These are phyloP conservation scores for Alternaria ethzedia DNA, from an alignment of 2,329 filamentous ascomycete species.

Conservation along the genomic window DNA sequence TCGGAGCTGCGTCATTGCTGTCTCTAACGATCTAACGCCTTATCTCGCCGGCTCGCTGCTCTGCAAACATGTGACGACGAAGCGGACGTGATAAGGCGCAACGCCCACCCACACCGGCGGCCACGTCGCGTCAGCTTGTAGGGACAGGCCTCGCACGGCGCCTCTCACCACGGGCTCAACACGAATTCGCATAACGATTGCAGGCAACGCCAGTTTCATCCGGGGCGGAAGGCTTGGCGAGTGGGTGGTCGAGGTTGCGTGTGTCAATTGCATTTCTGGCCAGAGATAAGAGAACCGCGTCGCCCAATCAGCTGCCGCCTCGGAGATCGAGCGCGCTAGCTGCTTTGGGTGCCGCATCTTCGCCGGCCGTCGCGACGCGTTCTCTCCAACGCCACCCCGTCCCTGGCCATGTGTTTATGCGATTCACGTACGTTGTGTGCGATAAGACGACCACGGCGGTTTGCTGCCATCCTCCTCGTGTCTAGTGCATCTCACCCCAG, in stretches of 20 bases:
- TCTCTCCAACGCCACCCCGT: conserved; percentile 8
- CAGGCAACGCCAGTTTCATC: conserved; percentile 26
- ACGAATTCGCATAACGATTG: conserved; percentile 8
- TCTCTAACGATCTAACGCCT: conserved; percentile 10
- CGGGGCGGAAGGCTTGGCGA: conserved; percentile 38
- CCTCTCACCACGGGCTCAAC: conserved; percentile 10
- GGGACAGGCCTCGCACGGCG: conserved; percentile 15
- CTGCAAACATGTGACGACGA: conserved; percentile 1
- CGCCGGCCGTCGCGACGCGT: conserved; percentile 8
- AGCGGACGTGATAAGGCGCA: conserved; percentile 25
- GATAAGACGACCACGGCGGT: conserved; percentile 7
- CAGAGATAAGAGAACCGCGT: conserved; percentile 11
- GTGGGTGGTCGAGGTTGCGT: conserved; percentile 28
- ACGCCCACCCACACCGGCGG: conserved; percentile 8
- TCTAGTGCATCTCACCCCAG: background rate
- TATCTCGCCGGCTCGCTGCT: conserved; percentile 33
- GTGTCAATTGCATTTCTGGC: conserved; percentile 21
- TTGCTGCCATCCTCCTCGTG: background rate
- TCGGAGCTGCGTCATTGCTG: conserved; percentile 37
- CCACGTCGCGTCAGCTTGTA: conserved; percentile 17
- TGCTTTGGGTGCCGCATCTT: conserved; percentile 1
- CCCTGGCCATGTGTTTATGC: conserved; percentile 10
- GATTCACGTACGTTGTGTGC: conserved; percentile 8
- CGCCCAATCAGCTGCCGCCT: conserved; percentile 1
- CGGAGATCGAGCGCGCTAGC: background rate